Base-by-base conservation (phyloP, 306 rosid species). In the Alnus rubra region DNA sequence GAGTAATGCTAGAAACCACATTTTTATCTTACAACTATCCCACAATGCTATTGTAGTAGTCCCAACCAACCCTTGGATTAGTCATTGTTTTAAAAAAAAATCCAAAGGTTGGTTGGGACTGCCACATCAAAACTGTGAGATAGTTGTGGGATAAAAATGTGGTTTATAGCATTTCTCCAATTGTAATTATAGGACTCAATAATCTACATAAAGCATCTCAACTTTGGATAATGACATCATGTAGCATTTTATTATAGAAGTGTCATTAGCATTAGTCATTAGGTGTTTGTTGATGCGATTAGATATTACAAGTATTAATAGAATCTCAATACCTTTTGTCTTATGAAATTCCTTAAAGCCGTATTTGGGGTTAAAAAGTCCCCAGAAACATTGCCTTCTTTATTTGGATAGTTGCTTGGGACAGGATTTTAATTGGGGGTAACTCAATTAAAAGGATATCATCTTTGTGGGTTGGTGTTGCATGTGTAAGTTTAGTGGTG, bases 231-330 rank as follows among this genome's bases (percentile, higher is more conserved):
- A 33, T 33, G 37, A 33, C 37, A 33, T 33, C 37, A 33, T 33
- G 37, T 33, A 33, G 37, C 2, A 33, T 33, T 33, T 33, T 33
- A 33, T 33, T 33, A 33, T 33, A 33, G 37, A 33, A 2, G 37
- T 33, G 37, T 56, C 63, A 56, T 56, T 10, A 18, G 10, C 37
- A 78, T 30, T 77, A 81, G 45, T 33, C 59, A 65, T 71, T 75
- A 74, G 16, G 59, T 37, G 58, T 33, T 69, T 35, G 1, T 78
- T 81, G 76, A 56, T 81, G 60, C 28, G 1, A 35, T 74, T 5
- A 42, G 30, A 9, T 58, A n/a, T 48, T 47, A 14, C 48, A 7
- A 37, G 14, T 13, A 39, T 6, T 5, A 62, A 30, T 31, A 62
- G 69, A 62, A 62, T 31, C 42, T 62, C 16, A 31, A 62, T 12